phyloP scores from a whole-genome alignment of 176 grass and related monocot genomes.

The Zoysia japonica region DNA sequence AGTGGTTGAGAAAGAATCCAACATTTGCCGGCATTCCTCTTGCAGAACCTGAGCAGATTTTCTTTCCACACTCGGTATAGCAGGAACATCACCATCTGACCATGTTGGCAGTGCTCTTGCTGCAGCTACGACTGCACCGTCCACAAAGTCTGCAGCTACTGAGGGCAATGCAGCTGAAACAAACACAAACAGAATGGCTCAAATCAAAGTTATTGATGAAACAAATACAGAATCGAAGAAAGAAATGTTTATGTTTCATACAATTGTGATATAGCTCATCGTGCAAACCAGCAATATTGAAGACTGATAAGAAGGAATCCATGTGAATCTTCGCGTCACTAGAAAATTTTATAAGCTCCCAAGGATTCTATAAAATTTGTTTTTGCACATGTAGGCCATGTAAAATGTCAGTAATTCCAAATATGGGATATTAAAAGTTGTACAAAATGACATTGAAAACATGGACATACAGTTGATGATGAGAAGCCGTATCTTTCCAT shows the following conservation, averaged over 20 bases:
- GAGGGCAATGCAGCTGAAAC: conserved; percentile 53
- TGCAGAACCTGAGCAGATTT: conserved; percentile 66
- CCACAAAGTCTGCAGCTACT: conserved; percentile 66
- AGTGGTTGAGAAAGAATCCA: conserved; percentile 71
- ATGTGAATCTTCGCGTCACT: conserved; percentile 73
- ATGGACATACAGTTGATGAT: conserved; percentile 72
- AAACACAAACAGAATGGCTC: conserved; percentile 9
- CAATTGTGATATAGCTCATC: conserved; percentile 86
- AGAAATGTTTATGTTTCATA: conserved; percentile 34
- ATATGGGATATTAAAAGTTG: background rate
- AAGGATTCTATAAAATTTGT: conserved; percentile 74
- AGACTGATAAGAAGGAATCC: conserved; percentile 86
- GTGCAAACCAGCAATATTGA: conserved; percentile 86
- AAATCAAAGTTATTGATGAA: conserved; percentile 25
- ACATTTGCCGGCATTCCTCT: conserved; percentile 79
- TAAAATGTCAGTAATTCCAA: conserved; percentile 15
- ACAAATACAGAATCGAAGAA: conserved; percentile 6
- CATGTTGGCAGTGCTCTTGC: conserved; percentile 88
- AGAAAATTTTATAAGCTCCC: conserved; percentile 89
- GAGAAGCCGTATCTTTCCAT: conserved; percentile 98
- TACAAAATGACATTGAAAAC: background rate
- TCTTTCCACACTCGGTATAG: conserved; percentile 78
- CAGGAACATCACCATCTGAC: conserved; percentile 81
- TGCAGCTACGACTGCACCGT: conserved; percentile 85
- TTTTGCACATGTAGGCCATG: background rate